Base-by-base conservation (phyloP, 2,329 filamentous ascomycete species). In the Colletotrichum limetticola region DNA sequence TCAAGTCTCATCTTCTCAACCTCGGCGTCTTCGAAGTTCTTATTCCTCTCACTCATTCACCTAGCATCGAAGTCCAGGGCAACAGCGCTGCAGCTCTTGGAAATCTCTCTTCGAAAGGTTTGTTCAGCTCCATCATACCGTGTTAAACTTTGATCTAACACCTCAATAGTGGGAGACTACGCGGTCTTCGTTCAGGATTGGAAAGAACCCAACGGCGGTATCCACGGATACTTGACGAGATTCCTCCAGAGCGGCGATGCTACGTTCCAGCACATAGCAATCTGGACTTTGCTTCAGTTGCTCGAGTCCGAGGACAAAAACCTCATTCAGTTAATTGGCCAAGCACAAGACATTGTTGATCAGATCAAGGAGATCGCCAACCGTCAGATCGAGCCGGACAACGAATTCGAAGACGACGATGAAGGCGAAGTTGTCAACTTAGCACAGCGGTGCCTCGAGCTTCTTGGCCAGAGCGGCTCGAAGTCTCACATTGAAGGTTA, bases 231-330 rank as follows among this genome's bases (percentile, higher is more conserved):
- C 80, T 89, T 99, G 46, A 94, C 92, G 78, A 92, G 96, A 67
- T 99, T 99, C 87, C 88, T 99, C 22, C 94, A 94, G 57, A 98
- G 95, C 75, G 96, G 95, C 53, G 97, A 99, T 80, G 92, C 97
- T 1, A 99, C 97, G 0, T 99, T 99, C 87, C 97, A 99, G 83
- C 97, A 99, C 81, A 99, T 99, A 80, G 97, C 97, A 63, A 98
- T 98, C 75, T 99, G 97, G 97, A 99, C 97, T 1, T 85, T 99
- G 60, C 89, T 99, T 4, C 97, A 99, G 81, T 89, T 99, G 3
- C 92, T 99, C 63, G 97, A 99, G 83, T 98, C 96, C 0, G 95
- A 97, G 81, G 96, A 99, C 80, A 92, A 94, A 83, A 93, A 91
- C 68, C 87, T 99, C n/a, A 93, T 98, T 75, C 92, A 92, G 62